Percentiles rank a stretch among this genome's conserved stretches.
phyloP scores from a whole-genome alignment of 208 protist genomes.

The Crithidia acanthocephali region DNA sequence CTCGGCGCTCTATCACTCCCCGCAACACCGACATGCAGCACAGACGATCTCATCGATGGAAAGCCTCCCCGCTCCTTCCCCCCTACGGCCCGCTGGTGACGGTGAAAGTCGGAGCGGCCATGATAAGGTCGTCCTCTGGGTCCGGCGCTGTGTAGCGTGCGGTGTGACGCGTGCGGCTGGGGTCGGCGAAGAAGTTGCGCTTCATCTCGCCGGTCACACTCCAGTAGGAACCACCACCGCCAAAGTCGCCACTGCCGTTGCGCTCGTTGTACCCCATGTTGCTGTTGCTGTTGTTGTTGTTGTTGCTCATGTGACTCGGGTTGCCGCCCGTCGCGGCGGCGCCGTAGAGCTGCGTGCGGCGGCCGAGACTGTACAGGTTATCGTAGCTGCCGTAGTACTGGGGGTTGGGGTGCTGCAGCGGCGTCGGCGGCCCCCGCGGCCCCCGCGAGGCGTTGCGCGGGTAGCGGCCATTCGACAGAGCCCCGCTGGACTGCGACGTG shows the following conservation, averaged over 20 bases:
- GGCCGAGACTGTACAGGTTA: slow-evolving; percentile 31
- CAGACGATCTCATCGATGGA: too few relatives aligned
- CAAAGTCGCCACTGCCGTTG: slow-evolving; percentile 15
- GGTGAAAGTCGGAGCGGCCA: slow-evolving; percentile 26
- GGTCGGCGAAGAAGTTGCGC: slow-evolving; percentile 16
- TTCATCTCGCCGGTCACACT: slow-evolving; percentile 15
- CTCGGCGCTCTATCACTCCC: too few relatives aligned
- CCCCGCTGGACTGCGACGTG: slow-evolving; percentile 32
- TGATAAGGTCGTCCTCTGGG: slow-evolving; percentile 34
- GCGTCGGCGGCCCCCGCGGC: background rate
- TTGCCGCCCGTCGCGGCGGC: background rate
- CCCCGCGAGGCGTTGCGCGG: slow-evolving; percentile 24
- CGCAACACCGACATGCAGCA: too few relatives aligned
- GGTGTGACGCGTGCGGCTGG: slow-evolving; percentile 18
- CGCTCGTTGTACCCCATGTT: slow-evolving; percentile 19
- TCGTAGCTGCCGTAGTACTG: slow-evolving; percentile 38
- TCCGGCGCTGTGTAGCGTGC: slow-evolving; percentile 32
- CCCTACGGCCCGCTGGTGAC: slow-evolving; percentile 28
- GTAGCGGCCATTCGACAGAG: slow-evolving; percentile 18
- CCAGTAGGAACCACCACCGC: slow-evolving; percentile 23
- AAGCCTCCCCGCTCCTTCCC: too few relatives aligned
- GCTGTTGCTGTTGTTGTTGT: slow-evolving; percentile 1
- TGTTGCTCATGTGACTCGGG: too few relatives aligned
- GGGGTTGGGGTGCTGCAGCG: background rate
- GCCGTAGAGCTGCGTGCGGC: slow-evolving; percentile 20